Evolutionary conservation across 192 early-diverging fungal genomes (phyloP).

Genomic region (Backusella parvicylindrica): DNA sequence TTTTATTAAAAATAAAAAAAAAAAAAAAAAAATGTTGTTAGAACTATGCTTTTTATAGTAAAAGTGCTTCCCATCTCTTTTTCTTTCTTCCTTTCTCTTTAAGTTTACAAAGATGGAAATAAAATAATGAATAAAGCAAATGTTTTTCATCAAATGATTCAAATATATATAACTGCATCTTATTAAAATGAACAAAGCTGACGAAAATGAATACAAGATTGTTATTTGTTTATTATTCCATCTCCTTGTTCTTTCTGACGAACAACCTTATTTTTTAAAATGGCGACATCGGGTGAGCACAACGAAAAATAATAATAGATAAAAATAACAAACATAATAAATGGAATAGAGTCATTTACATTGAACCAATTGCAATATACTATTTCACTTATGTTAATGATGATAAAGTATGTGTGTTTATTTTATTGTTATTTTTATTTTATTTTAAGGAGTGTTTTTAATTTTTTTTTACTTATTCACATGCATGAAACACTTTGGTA

Average conservation of each 20-base stretch:
- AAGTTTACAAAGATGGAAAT: neutral
- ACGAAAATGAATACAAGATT: neutral
- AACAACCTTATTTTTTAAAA: neutral
- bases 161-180: neutral
- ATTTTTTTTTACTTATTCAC: neutral
- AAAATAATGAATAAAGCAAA: neutral
- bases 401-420: no score
- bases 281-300: neutral
- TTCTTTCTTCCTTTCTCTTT: neutral
- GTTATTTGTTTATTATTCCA: neutral
- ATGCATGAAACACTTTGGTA: slow-evolving; percentile 1
- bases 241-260: neutral
- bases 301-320: neutral
- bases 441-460: neutral
- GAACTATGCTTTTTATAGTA: neutral
- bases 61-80: neutral
- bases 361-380: neutral
- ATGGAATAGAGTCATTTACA: neutral
- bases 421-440: neutral
- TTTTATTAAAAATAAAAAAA: neutral
- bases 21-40: neutral
- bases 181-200: neutral
- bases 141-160: neutral
- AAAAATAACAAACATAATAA: neutral
- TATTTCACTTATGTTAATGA: neutral